Evolutionary conservation across 495 filamentous ascomycete genomes (phyloP).

Genomic region (Lindgomyces ingoldianus): DNA sequence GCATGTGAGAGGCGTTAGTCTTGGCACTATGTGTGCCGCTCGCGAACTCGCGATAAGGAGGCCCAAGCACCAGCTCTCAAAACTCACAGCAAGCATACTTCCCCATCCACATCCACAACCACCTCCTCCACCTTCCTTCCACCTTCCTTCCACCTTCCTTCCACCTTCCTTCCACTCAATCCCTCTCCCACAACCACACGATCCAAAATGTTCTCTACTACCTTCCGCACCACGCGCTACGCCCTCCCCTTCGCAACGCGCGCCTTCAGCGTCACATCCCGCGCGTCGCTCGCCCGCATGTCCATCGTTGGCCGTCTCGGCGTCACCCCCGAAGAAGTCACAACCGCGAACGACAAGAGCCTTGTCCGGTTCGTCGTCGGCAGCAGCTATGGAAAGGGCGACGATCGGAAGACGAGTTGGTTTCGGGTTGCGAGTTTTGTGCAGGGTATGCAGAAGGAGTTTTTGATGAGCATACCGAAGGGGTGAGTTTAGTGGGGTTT

Average conservation of each 20-base stretch:
- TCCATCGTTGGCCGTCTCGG: constrained; percentile 77
- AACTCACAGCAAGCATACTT: neutral
- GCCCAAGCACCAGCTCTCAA: neutral
- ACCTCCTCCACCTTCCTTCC: neutral
- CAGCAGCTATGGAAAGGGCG: constrained; percentile 56
- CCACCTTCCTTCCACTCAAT: neutral
- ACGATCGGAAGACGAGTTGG: constrained; percentile 72
- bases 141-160: neutral
- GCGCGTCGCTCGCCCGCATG: constrained; percentile 57
- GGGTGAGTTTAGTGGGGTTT: constrained; percentile 60
- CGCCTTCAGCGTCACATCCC: constrained; percentile 57
- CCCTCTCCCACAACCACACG: neutral
- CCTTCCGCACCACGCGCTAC: constrained; percentile 46
- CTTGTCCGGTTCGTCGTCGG: constrained; percentile 68
- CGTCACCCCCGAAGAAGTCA: constrained; percentile 64
- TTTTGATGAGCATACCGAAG: constrained; percentile 66
- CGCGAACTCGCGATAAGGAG: neutral
- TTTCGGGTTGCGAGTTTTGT: constrained; percentile 70
- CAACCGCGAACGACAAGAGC: constrained; percentile 67
- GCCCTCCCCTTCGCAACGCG: constrained; percentile 49
- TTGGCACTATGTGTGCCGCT: neutral
- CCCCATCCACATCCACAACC: neutral
- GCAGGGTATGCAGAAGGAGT: constrained; percentile 60
- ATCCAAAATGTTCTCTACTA: constrained; percentile 19
- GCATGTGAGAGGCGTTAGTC: neutral